A percentile compares a stretch with the other conserved stretches of the same genome.
Evolutionary conservation across 2,329 filamentous ascomycete species (phyloP).

Genomic region (Cladosporium colombiae): DNA sequence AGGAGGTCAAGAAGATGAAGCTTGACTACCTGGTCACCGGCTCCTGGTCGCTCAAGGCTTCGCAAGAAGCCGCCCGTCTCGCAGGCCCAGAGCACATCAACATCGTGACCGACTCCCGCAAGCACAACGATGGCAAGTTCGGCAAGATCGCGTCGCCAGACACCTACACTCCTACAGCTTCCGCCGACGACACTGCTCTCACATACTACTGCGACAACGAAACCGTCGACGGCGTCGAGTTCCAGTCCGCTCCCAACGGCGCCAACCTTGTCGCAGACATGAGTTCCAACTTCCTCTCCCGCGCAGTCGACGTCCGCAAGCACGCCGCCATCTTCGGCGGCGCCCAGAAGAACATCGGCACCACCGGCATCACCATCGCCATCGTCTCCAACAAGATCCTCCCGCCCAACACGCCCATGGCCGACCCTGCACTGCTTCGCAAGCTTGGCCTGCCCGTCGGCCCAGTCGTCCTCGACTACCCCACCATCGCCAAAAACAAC

Average conservation of each 20-base stretch:
- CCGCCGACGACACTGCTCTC: conserved; percentile 63
- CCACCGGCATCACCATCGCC: conserved; percentile 81
- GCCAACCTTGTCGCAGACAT: conserved; percentile 84
- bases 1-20: conserved; percentile 70
- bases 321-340: conserved; percentile 85
- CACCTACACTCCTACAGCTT: conserved; percentile 70
- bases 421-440: conserved; percentile 68
- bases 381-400: conserved; percentile 82
- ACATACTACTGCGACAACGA: conserved; percentile 95
- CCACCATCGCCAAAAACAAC: conserved; percentile 87
- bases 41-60: conserved; percentile 86
- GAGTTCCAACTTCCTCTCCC: conserved; percentile 88
- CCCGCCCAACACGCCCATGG: conserved; percentile 65
- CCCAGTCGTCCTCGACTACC: conserved; percentile 79
- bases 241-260: conserved; percentile 70
- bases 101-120: conserved; percentile 66
- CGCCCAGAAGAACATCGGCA: conserved; percentile 91
- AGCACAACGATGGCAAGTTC: conserved; percentile 75
- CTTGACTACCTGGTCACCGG: conserved; percentile 91
- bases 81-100: conserved; percentile 80
- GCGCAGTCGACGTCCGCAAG: conserved; percentile 73
- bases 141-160: conserved; percentile 77
- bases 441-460: conserved; percentile 74
- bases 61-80: conserved; percentile 76
- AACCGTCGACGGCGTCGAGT: conserved; percentile 91